Base-by-base conservation (phyloP, 106 monocot species). In the Agapanthus africanus region DNA sequence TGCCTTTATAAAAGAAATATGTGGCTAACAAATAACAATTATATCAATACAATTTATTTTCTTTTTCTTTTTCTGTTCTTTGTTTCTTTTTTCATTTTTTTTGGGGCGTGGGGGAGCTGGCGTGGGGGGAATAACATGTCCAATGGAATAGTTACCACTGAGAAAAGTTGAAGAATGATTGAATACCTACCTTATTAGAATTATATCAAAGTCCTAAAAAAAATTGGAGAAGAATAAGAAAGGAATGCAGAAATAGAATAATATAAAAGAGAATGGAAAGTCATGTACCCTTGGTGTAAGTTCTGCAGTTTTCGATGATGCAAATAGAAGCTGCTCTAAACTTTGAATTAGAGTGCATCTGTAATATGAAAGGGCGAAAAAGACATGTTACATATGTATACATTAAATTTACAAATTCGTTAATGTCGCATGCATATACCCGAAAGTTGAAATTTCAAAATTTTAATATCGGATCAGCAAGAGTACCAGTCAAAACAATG, bases 321-420 rank as follows among this genome's bases (percentile, higher is more conserved):
- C 65, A 86, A 83, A 93, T 38, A 99, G 73, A 76, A 93, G 82
- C 56, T 99, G 87, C 80, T 99, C 92, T 42, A 93, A 66, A 63
- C 77, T 83, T 79, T 93, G 92, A 78, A 99, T 87, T 64, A 99
- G 82, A 54, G 77, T 84, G 63, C 92, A 97, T 67, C 95, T 95
- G 80, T 66, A 10, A 69, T 37, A 60, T 27, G 23, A 49, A 23
- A 54, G 19, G 6, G 46, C 13, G 13, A 14, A 6, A 26, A 60
- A 34, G 25, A 15, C n/a, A 18, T 30, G 2, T 27, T 7, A 34
- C 0, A 16, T 36, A 1, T 21, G 7, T 36, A 35, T 4, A 62
- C 35, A 1, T 62, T 37, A 30, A 51, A 34, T 62, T 36, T 22
- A 36, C 8, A 33, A 36, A 28, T 62, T 37, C 36, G 4, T 62